Evolutionary conservation across 2,329 filamentous ascomycete species (phyloP).

Genomic region (Clarireedia homoeocarpa): DNA sequence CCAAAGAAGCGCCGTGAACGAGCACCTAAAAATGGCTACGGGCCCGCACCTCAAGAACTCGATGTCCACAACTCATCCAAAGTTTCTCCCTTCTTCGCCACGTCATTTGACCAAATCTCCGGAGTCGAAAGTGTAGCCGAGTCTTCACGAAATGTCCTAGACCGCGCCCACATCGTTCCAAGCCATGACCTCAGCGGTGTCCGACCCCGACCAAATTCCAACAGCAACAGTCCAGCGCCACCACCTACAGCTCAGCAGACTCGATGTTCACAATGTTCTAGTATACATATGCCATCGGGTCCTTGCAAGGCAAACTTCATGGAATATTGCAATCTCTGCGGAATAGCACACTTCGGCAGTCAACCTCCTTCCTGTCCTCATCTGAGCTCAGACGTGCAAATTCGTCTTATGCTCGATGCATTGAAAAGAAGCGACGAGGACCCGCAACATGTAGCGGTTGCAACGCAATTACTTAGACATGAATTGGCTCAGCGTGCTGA

Average conservation of each 20-base stretch:
- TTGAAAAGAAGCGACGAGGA: constrained; percentile 50
- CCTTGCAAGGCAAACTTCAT: constrained; percentile 52
- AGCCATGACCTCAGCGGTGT: too few species aligned
- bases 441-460: not conserved
- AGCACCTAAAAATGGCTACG: not conserved
- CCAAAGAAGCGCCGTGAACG: not conserved
- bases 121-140: too few species aligned
- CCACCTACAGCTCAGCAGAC: not conserved
- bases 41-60: not conserved
- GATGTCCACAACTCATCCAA: too few species aligned
- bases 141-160: too few species aligned
- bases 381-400: constrained; percentile 52
- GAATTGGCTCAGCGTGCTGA: not conserved
- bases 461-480: not conserved
- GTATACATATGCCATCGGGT: constrained; percentile 43
- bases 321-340: constrained; percentile 57
- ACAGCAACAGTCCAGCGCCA: too few species aligned
- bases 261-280: constrained; percentile 45
- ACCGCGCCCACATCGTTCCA: too few species aligned
- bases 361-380: constrained; percentile 49
- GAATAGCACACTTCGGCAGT: constrained; percentile 51
- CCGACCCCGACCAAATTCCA: too few species aligned
- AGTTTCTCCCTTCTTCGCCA: too few species aligned
- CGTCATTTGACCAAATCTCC: too few species aligned
- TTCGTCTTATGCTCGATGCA: constrained; percentile 55